phyloP scores from a whole-genome alignment of 306 rosid species.

The Crataegus laevigata region DNA sequence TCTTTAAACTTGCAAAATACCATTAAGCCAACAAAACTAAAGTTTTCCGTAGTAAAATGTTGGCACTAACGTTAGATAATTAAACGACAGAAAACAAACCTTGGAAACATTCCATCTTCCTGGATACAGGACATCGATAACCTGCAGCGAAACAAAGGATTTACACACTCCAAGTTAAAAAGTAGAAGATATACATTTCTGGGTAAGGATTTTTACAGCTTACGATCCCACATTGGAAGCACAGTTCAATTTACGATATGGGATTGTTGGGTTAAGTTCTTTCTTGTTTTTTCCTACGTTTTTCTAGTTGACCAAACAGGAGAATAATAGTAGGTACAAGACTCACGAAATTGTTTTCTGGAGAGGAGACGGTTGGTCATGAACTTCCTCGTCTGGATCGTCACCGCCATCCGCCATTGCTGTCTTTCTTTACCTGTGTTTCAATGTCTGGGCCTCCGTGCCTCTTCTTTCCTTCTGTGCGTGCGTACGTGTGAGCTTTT shows the following conservation, averaged over 20 bases:
- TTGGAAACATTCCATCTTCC: conserved; percentile 77
- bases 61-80: neutral
- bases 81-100: conserved; percentile 24
- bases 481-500: neutral
- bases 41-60: neutral
- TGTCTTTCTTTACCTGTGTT: neutral
- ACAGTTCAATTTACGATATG: neutral
- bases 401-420: conserved; percentile 70
- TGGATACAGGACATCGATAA: conserved; percentile 74
- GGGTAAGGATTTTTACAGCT: neutral
- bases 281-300: neutral
- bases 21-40: neutral
- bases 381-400: conserved; percentile 72
- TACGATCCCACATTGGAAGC: neutral
- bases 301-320: neutral
- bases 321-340: neutral
- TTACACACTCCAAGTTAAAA: neutral
- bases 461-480: neutral
- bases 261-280: neutral
- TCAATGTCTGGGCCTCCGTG: neutral
- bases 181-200: neutral
- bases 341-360: conserved; percentile 76
- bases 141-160: conserved; percentile 14
- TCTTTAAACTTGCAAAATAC: neutral
- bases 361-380: conserved; percentile 83